A percentile compares a stretch with the other conserved stretches of the same genome.
phyloP scores from a whole-genome alignment of 768 basidiomycete genomes.

The Boletus huronensis region DNA sequence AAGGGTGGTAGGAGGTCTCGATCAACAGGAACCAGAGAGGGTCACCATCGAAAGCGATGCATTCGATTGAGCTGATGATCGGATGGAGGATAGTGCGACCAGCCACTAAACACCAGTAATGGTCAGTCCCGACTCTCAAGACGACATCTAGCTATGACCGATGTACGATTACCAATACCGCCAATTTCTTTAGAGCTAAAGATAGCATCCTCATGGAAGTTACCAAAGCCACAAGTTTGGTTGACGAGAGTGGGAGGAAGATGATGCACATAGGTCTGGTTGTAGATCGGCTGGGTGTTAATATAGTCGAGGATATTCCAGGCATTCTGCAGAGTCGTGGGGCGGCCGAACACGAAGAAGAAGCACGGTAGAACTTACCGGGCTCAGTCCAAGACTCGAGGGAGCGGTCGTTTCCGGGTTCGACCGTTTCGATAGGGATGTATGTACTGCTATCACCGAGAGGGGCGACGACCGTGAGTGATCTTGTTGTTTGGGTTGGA shows the following conservation, averaged over 20 bases:
- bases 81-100: constrained; percentile 75
- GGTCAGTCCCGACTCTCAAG: constrained; percentile 6
- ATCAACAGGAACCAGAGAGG: constrained; percentile 76
- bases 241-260: constrained; percentile 77
- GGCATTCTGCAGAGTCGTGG: constrained; percentile 63
- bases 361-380: constrained; percentile 33
- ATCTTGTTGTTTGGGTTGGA: constrained; percentile 68
- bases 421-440: constrained; percentile 82
- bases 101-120: constrained; percentile 53
- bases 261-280: constrained; percentile 75
- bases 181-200: constrained; percentile 61
- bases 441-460: constrained; percentile 84
- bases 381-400: constrained; percentile 76
- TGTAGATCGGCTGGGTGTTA: constrained; percentile 72
- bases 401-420: constrained; percentile 77
- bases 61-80: constrained; percentile 66
- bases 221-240: constrained; percentile 68
- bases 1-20: constrained; percentile 81
- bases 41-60: constrained; percentile 75
- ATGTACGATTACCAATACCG: constrained; percentile 78
- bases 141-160: neutral
- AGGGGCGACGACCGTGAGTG: too few species aligned
- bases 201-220: constrained; percentile 76
- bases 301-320: constrained; percentile 83
- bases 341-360: constrained; percentile 62